Evolutionary conservation across 768 basidiomycete genomes (phyloP).

Genomic region (Russula sp.): DNA sequence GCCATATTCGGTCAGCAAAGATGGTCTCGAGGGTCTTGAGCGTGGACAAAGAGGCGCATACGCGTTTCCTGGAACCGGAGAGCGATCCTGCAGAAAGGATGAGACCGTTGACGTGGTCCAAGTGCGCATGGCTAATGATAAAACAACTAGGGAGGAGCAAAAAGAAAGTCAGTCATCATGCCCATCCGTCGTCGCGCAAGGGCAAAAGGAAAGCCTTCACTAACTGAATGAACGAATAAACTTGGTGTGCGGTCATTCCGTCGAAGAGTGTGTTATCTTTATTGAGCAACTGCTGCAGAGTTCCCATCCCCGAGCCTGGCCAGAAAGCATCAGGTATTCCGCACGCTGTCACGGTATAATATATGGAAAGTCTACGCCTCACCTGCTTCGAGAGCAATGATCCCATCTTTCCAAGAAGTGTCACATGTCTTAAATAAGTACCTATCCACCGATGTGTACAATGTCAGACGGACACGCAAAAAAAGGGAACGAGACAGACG

Average conservation of each 20-base stretch:
- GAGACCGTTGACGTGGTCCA: slow-evolving; percentile 85
- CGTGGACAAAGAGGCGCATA: slow-evolving; percentile 58
- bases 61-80: slow-evolving; percentile 55
- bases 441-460: slow-evolving; percentile 42
- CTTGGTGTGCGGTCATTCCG: slow-evolving; percentile 42
- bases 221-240: slow-evolving; percentile 55
- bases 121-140: slow-evolving; percentile 83
- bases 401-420: slow-evolving; percentile 73
- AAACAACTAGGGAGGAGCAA: slow-evolving; percentile 56
- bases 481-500: slow-evolving; percentile 48
- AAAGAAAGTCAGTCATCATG: neutral
- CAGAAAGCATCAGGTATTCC: neutral
- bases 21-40: slow-evolving; percentile 67
- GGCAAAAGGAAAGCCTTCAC: slow-evolving; percentile 19
- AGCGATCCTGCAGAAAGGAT: slow-evolving; percentile 82
- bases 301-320: slow-evolving; percentile 83
- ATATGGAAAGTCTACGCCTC: slow-evolving; percentile 34
- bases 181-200: neutral
- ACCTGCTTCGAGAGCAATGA: slow-evolving; percentile 88
- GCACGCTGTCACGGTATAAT: neutral
- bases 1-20: slow-evolving; percentile 83
- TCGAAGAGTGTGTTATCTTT: slow-evolving; percentile 56
- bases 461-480: slow-evolving; percentile 18
- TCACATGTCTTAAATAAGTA: slow-evolving; percentile 79
- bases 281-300: slow-evolving; percentile 59